Base-by-base conservation (phyloP, 164 flowering plant genomes). In the Macadamia tetraphylla region DNA sequence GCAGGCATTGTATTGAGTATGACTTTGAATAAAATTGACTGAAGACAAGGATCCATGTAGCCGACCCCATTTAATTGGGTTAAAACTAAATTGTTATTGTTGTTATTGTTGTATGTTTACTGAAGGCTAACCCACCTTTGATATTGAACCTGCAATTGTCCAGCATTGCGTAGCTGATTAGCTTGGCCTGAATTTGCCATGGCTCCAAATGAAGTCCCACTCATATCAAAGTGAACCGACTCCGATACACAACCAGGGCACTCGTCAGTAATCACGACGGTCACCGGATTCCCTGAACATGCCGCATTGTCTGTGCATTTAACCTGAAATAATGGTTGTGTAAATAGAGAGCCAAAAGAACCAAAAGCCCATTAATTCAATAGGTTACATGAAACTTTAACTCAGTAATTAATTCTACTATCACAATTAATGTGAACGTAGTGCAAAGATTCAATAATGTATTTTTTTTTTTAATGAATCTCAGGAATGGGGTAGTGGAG, bases 221-320 rank as follows among this genome's bases (percentile, higher is more conserved):
- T 74, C n/a, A 69, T 49, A 60, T 79, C 84, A 49, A 81, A 79
- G 64, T 81, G 84, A 15, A 67, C 75, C 0, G 73, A 42, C 1
- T 76, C 75, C 0, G 73, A 29, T 15, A 63, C 15, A 57, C 84
- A 81, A 30, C 81, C 84, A 0, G 78, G 78, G 69, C 81, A 76
- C 46, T 58, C 64, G 55, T 81, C 84, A 1, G 80, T 78, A 49
- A 81, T 71, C 1, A 73, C 74, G 0, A 81, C 78, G 0, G 73
- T 81, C 67, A 70, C 77, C 15, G 81, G 75, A 10, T 59, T 58
- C 7, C 80, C 72, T 1, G 81, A 81, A 60, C 81, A 81, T 9
- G 76, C 76, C 9, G 64, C 65, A 70, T 72, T 67, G 32, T 58
- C 51, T 3, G 80, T 78, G 72, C 93, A 88, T 68, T 77, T 85